phyloP scores from a whole-genome alignment of 1,139 yeast genomes.

The Zygosaccharomyces sapae region DNA sequence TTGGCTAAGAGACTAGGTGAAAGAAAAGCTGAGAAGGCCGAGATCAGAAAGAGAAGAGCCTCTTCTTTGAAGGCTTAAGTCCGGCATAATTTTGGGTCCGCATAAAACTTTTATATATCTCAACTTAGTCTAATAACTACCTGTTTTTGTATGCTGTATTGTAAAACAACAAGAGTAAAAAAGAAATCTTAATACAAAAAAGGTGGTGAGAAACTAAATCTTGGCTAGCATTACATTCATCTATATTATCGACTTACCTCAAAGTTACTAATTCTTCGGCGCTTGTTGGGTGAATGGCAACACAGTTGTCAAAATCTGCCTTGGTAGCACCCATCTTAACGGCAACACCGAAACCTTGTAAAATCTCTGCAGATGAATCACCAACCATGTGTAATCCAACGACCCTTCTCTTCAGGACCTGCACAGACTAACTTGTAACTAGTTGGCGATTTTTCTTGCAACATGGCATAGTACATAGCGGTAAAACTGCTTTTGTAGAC shows the following conservation, averaged over 20 bases:
- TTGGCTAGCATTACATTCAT: not conserved
- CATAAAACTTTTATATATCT: slow-evolving; percentile 20
- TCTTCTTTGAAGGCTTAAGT: slow-evolving; percentile 87
- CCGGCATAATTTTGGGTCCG: slow-evolving; percentile 17
- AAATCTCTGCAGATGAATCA: slow-evolving; percentile 81
- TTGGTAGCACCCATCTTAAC: slow-evolving; percentile 97
- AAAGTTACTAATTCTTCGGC: slow-evolving; percentile 96
- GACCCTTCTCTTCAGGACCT: slow-evolving; percentile 86
- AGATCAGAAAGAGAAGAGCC: slow-evolving; percentile 99
- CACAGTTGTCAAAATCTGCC: slow-evolving; percentile 88
- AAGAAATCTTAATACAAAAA: slow-evolving; percentile 5
- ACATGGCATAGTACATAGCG: slow-evolving; percentile 90
- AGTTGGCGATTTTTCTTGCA: slow-evolving; percentile 81
- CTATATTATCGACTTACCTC: slow-evolving; percentile 40
- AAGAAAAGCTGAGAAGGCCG: slow-evolving; percentile 98
- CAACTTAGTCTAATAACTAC: slow-evolving; percentile 18
- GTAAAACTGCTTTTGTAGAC: slow-evolving; percentile 77
- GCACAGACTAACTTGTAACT: slow-evolving; percentile 76
- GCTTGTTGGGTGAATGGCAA: slow-evolving; percentile 96
- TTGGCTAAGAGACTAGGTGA: slow-evolving; percentile 98
- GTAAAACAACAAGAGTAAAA: slow-evolving; percentile 19
- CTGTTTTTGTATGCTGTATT: slow-evolving; percentile 19
- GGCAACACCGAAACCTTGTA: slow-evolving; percentile 98
- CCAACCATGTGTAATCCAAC: slow-evolving; percentile 95
- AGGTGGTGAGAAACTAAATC: no score